Evolutionary conservation across 148 eudicot species (phyloP).

Genomic region (Euryodendron excelsum): DNA sequence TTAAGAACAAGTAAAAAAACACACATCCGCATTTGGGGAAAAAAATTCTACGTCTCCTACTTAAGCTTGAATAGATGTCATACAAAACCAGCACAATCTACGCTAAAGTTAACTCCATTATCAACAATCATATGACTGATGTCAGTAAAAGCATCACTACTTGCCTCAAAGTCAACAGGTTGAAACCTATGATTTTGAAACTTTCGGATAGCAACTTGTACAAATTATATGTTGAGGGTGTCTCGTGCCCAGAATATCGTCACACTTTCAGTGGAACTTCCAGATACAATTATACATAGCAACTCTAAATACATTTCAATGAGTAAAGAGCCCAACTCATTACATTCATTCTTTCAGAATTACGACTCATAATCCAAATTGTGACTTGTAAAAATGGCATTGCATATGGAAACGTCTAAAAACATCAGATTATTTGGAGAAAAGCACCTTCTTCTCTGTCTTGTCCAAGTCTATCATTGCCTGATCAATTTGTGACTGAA

Average conservation of each 20-base stretch:
- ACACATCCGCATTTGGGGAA: neutral
- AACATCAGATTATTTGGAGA: conserved; percentile 1
- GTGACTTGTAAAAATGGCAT: neutral
- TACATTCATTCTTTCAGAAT: neutral
- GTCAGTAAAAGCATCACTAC: neutral
- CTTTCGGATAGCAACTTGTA: conserved; percentile 7
- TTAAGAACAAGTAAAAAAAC: neutral
- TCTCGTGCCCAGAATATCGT: neutral
- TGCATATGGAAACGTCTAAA: neutral
- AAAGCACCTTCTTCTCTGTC: conserved; percentile 89
- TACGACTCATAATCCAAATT: neutral
- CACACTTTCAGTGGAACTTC: neutral
- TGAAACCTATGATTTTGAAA: conserved; percentile 1
- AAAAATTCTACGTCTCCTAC: neutral
- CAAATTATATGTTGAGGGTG: neutral
- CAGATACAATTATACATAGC: neutral
- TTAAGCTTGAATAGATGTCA: neutral
- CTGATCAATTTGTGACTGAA: conserved; percentile 93
- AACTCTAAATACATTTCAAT: neutral
- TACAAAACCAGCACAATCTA: neutral
- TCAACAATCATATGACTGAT: neutral
- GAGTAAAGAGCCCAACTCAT: neutral
- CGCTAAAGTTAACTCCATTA: neutral
- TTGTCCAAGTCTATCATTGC: conserved; percentile 96
- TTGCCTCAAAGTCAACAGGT: neutral